Evolutionary conservation across 768 basidiomycete genomes (phyloP).

Genomic region (Macrocybe gigantea): DNA sequence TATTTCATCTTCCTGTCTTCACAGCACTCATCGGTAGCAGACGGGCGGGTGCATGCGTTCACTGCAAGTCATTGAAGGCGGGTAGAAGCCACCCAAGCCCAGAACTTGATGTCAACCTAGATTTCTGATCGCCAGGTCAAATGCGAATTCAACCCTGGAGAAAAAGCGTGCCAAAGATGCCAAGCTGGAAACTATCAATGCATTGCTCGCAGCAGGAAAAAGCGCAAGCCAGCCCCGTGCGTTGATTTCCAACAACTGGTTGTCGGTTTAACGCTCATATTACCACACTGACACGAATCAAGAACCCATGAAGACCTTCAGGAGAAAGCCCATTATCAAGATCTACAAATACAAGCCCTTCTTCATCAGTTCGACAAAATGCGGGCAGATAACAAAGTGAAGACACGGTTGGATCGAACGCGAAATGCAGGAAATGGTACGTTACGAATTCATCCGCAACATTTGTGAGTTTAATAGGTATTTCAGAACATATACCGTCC

Average conservation of each 20-base stretch:
- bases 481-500: too few relatives aligned
- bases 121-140: slow-evolving; percentile 32
- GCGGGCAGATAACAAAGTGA: slow-evolving; percentile 33
- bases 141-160: slow-evolving; percentile 43
- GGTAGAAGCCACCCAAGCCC: slow-evolving; percentile 3
- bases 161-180: slow-evolving; percentile 43
- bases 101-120: not conserved
- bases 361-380: slow-evolving; percentile 38
- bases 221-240: slow-evolving; percentile 52
- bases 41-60: slow-evolving; percentile 48
- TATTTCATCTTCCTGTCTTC: not conserved
- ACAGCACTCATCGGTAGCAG: not conserved
- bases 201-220: slow-evolving; percentile 43
- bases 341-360: slow-evolving; percentile 38
- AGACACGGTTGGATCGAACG: slow-evolving; percentile 32
- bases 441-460: not conserved
- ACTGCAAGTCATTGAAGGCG: slow-evolving; percentile 55
- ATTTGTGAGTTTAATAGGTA: not conserved
- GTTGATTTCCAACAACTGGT: slow-evolving; percentile 10
- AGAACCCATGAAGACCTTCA: slow-evolving; percentile 53
- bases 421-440: slow-evolving; percentile 6
- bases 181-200: slow-evolving; percentile 41
- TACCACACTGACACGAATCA: not conserved
- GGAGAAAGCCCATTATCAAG: slow-evolving; percentile 38
- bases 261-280: not conserved